Evolutionary conservation across 2,329 filamentous ascomycete species (phyloP).

Genomic region (Botrytis byssoidea): DNA sequence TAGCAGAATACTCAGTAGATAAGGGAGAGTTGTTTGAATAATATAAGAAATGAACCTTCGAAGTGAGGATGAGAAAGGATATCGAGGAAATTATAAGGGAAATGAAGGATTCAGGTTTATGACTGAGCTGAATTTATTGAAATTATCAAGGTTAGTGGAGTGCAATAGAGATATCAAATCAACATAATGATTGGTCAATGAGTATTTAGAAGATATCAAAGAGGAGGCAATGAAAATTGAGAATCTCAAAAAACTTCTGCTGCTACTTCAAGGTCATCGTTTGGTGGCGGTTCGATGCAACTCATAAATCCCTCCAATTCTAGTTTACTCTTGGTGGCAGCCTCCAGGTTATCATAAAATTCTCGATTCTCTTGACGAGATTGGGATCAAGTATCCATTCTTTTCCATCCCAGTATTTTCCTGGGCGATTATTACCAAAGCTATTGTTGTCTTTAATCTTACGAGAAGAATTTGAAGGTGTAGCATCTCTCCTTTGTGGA

Average conservation of each 20-base stretch:
- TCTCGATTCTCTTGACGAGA: no score
- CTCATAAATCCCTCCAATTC: no score
- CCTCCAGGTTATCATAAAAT: no score
- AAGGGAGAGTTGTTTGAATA: neutral
- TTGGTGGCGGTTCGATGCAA: no score
- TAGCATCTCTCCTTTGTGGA: no score
- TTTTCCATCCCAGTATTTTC: no score
- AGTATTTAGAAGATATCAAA: neutral
- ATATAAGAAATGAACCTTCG: neutral
- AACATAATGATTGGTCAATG: neutral
- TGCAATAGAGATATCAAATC: neutral
- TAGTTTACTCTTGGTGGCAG: no score
- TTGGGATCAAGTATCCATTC: no score
- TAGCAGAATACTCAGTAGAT: neutral
- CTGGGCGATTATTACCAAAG: no score
- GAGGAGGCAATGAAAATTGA: neutral
- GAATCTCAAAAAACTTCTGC: neutral
- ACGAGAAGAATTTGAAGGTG: no score
- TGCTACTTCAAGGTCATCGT: no score
- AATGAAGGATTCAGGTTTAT: neutral
- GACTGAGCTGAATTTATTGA: neutral
- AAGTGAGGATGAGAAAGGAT: neutral
- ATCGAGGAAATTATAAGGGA: rapidly evolving
- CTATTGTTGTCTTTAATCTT: no score
- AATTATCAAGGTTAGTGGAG: neutral